Base-by-base conservation (phyloP, 768 basidiomycete genomes). In the Lyophyllum decastes region DNA sequence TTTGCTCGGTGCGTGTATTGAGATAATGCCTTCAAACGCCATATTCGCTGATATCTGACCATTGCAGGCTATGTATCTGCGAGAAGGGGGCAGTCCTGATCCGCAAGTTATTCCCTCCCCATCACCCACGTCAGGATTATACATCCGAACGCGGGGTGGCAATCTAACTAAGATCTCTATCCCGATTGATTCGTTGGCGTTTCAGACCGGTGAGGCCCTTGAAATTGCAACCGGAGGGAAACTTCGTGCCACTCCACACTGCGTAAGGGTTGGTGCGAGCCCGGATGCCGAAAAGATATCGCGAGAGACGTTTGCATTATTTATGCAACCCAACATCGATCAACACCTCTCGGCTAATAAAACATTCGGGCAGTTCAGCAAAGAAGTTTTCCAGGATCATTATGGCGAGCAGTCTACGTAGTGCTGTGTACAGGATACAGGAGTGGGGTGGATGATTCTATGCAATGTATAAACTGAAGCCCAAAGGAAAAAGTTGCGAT, bases 191-290 rank as follows among this genome's bases (percentile, higher is more conserved):
- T 92, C 89, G 66, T 74, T 96, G 51, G 96, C 95, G 2, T 98
- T 99, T 72, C 97, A 99, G 71, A 98, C 95, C 0, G 97, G 97
- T 6, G 95, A 99, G 74, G 93, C 96, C 9, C 83, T 99, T 21
- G 88, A 97, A 70, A 78, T 98, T 22, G 88, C 95, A 22, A 98
- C 96, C 1, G 85, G 80, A 10, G 85, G 87, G 14, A 83, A 80
- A 54, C 78, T 99, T 16, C 83, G 88, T 43, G 97, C 97, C 0
- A 99, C 97, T 0, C 96, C 96, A 12, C 96, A 98, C 64, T 97
- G 92, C 62, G 96, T 98, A 43, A 84, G 88, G 59, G 87, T 93
- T 5, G 92, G 88, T 6, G 71, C 71, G 3, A 75, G 74, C 35
- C 58, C 71, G 51, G 73, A 76, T 16, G 70, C 74, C 12, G 80